A percentile compares a stretch with the other conserved stretches of the same genome.
phyloP scores from a whole-genome alignment of 345 rosid genomes.

The Raphanus sativus region DNA sequence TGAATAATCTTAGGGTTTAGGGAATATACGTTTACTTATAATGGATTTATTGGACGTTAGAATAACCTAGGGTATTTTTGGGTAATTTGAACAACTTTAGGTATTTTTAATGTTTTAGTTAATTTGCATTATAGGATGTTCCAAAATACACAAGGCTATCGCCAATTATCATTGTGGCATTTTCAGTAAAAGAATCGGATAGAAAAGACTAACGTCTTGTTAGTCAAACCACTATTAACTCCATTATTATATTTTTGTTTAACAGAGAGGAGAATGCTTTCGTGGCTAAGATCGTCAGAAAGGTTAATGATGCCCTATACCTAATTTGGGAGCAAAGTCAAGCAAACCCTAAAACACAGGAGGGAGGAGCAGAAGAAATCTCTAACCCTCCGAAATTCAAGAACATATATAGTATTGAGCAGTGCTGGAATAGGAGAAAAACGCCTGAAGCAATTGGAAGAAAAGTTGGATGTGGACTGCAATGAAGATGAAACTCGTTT shows the following conservation, averaged over 20 bases:
- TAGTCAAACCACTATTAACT: not conserved
- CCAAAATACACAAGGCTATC: not conserved
- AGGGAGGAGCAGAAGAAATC: not conserved
- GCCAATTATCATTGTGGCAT: not conserved
- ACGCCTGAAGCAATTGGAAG: slow-evolving; percentile 11
- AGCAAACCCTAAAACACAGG: not conserved
- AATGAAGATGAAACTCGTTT: slow-evolving; percentile 15
- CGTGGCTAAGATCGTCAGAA: not conserved
- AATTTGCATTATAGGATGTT: not conserved
- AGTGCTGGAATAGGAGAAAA: not conserved
- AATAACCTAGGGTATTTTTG: no score
- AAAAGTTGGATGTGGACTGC: not conserved
- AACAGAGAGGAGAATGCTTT: not conserved
- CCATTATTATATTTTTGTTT: not conserved
- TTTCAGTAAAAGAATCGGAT: not conserved
- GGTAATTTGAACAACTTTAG: no score
- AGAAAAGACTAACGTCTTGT: not conserved
- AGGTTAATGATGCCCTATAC: not conserved
- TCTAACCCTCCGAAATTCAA: not conserved
- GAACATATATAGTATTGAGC: not conserved
- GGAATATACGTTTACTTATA: not conserved
- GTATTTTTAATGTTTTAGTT: not conserved
- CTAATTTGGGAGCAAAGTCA: not conserved
- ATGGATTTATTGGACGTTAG: not conserved
- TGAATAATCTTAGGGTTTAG: not conserved